A percentile compares a stretch with the other conserved stretches of the same genome.
These are phyloP conservation scores for Lasiosphaeria hispida DNA, from an alignment of 495 filamentous ascomycete genomes.

Conservation along the genomic window DNA sequence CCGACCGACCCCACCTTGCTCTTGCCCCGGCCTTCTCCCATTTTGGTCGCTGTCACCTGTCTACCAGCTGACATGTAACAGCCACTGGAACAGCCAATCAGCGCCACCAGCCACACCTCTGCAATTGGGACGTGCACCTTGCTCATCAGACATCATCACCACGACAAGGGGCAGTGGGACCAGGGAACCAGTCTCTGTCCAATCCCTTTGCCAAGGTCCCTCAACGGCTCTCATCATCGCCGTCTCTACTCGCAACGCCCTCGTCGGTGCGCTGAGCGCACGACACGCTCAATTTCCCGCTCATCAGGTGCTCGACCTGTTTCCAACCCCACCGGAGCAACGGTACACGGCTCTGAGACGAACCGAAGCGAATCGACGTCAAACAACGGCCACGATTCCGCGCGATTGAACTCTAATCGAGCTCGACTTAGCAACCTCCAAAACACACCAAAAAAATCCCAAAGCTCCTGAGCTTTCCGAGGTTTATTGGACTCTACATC, in stretches of 20 bases:
- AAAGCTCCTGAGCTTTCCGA: not conserved
- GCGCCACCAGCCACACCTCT: not conserved
- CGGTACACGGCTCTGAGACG: not conserved
- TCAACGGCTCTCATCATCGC: not conserved
- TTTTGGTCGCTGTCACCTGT: not conserved
- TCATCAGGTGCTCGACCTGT: too few species aligned
- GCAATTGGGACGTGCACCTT: slow-evolving; percentile 7
- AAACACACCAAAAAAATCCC: not conserved
- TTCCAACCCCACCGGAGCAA: too few species aligned
- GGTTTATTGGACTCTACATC: not conserved
- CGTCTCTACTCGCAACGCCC: not conserved
- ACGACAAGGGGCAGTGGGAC: slow-evolving; percentile 5
- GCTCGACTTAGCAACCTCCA: not conserved
- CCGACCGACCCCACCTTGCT: not conserved
- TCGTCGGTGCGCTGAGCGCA: not conserved
- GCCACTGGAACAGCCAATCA: slow-evolving; percentile 1
- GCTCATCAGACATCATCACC: slow-evolving; percentile 17
- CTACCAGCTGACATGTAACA: slow-evolving; percentile 4
- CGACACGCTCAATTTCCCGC: not conserved
- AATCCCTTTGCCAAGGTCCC: not conserved
- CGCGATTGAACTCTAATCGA: slow-evolving; percentile 4
- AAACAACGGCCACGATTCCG: slow-evolving; percentile 4
- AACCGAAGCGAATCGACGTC: slow-evolving; percentile 1
- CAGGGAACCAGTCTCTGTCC: slow-evolving; percentile 8
- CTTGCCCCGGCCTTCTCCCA: not conserved